Conservation (phyloP, 352 stramenopile genomes). For the Pythium chondricola region DNA sequence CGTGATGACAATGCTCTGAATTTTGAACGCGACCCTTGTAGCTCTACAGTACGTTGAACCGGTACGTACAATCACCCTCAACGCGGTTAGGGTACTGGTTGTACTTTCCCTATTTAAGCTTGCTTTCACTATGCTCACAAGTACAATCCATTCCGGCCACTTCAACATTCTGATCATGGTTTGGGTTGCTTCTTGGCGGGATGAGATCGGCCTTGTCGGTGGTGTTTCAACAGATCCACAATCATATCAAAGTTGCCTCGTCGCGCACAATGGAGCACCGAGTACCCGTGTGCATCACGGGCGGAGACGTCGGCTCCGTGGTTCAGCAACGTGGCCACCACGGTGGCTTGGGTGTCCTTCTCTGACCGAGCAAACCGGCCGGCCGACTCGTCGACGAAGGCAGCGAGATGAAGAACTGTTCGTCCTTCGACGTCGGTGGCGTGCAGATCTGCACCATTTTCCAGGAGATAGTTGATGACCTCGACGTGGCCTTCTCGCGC, state of each 20-base stretch:
- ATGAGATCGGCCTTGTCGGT: neutral
- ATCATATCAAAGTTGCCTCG: constrained; percentile 10
- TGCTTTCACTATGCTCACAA: too few species aligned
- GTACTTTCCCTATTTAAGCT: too few species aligned
- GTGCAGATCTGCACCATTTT: constrained; percentile 19
- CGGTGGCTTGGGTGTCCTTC: constrained; percentile 12
- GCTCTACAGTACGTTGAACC: too few species aligned
- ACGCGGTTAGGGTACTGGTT: too few species aligned
- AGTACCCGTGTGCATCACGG: constrained; percentile 3
- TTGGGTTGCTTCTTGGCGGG: neutral
- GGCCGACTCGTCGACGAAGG: constrained; percentile 17
- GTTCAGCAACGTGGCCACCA: constrained; percentile 2
- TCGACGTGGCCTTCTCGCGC: constrained; percentile 24
- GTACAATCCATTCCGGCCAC: too few species aligned
- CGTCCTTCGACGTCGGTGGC: constrained; percentile 13
- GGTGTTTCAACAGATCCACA: constrained; percentile 9
- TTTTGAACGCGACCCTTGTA: too few species aligned
- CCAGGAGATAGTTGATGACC: constrained; percentile 24
- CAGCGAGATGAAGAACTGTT: constrained; percentile 15
- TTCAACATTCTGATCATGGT: neutral
- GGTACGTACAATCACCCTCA: too few species aligned
- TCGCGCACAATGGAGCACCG: constrained; percentile 4
- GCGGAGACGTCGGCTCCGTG: constrained; percentile 1
- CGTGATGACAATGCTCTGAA: too few species aligned
- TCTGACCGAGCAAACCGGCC: constrained; percentile 9